Conservation (phyloP, 495 filamentous ascomycete species). For the Aspergillus biplanus region DNA sequence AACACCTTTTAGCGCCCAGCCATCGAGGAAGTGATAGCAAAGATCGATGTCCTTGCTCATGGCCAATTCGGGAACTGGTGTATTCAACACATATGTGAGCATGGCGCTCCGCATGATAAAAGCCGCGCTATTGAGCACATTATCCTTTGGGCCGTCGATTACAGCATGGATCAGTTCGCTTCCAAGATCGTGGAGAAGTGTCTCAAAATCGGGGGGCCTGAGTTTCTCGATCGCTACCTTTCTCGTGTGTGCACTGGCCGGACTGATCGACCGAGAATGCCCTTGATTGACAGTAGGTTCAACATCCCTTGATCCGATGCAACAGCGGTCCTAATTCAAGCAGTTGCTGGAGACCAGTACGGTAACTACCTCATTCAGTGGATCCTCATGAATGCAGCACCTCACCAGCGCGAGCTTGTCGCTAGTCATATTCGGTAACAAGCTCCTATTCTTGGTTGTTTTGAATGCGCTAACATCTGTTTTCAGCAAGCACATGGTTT, state of each 20-base stretch:
- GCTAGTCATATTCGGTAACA: conserved; percentile 81
- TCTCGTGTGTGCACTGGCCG: conserved; percentile 91
- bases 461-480: conserved; percentile 12
- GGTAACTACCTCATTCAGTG: conserved; percentile 98
- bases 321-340: conserved; percentile 30
- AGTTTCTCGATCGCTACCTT: conserved; percentile 92
- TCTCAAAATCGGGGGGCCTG: conserved; percentile 89
- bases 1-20: conserved; percentile 72
- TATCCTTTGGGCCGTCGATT: conserved; percentile 87
- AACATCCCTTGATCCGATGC: not conserved
- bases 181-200: conserved; percentile 99
- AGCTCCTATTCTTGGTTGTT: conserved; percentile 4
- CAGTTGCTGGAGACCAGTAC: conserved; percentile 95
- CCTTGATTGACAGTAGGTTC: conserved; percentile 86
- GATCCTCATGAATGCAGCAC: conserved; percentile 84
- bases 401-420: conserved; percentile 90
- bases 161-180: conserved; percentile 99
- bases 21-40: conserved; percentile 91
- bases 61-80: conserved; percentile 99
- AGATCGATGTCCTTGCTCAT: conserved; percentile 93
- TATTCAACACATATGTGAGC: conserved; percentile 98
- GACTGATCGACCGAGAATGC: conserved; percentile 89
- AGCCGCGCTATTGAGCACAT: conserved; percentile 94
- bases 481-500: conserved; percentile 93
- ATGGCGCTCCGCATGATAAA: conserved; percentile 88